Conservation (phyloP, 768 basidiomycete genomes). For the Exidia glandulosa region DNA sequence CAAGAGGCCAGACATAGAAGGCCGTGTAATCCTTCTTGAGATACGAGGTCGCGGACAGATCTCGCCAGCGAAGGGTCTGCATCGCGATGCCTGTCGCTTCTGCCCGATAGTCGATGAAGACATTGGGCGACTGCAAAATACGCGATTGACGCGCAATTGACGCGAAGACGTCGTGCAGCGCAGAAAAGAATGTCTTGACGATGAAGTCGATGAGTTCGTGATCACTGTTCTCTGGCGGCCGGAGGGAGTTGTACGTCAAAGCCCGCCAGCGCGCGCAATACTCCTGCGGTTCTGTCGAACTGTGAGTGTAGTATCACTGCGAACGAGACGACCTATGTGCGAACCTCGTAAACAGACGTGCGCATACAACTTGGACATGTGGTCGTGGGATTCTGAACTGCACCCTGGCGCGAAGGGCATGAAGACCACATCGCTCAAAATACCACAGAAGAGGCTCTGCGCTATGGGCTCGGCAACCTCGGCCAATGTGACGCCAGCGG, state of each 20-base stretch:
- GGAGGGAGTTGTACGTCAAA: not conserved
- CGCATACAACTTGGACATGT: not conserved
- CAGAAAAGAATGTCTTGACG: not conserved
- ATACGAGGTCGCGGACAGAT: no score
- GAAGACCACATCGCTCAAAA: not conserved
- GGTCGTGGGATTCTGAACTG: not conserved
- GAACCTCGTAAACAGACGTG: not conserved
- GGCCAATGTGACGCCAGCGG: not conserved
- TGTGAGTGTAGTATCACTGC: not conserved
- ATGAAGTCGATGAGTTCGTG: not conserved
- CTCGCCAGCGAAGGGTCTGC: no score
- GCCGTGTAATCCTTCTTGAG: no score
- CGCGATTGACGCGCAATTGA: not conserved
- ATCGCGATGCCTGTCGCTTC: not conserved
- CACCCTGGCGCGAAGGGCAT: not conserved
- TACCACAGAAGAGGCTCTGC: not conserved
- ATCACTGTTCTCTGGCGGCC: not conserved
- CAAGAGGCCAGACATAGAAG: no score
- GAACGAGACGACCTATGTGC: not conserved
- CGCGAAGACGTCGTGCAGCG: not conserved
- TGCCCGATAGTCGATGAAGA: not conserved
- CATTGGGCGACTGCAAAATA: not conserved
- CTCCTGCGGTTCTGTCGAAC: not conserved
- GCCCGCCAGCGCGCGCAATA: not conserved
- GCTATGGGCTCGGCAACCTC: not conserved